Conservation (phyloP, 371 early-diverging fungal species). For the Nosema muscidifuracis region DNA sequence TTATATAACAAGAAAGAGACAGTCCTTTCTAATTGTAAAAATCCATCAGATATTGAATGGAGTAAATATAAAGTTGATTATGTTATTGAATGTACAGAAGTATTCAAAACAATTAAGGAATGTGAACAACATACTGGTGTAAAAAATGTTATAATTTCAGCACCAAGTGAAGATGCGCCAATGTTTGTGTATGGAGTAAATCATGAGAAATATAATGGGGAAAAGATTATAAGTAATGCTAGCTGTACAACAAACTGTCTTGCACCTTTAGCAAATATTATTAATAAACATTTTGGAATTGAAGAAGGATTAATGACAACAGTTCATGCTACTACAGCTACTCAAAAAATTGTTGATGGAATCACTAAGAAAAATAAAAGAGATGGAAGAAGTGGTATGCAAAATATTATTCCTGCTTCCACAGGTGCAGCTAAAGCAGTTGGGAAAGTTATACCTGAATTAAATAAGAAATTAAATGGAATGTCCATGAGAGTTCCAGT, state of each 20-base stretch:
- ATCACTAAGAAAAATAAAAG: conserved; percentile 92
- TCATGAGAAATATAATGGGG: conserved; percentile 74
- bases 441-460: conserved; percentile 87
- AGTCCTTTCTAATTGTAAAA: conserved; percentile 66
- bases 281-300: conserved; percentile 83
- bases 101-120: conserved; percentile 82
- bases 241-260: conserved; percentile 99
- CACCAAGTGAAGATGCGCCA: conserved; percentile 77
- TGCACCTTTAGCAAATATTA: conserved; percentile 92
- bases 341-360: conserved; percentile 97
- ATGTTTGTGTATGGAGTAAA: conserved; percentile 80
- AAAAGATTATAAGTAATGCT: conserved; percentile 87
- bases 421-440: conserved; percentile 99
- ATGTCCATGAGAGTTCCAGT: conserved; percentile 80
- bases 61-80: conserved; percentile 74
- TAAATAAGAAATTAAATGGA: conserved; percentile 74
- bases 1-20: conserved; percentile 73
- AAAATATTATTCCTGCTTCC: conserved; percentile 96
- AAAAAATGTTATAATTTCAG: conserved; percentile 93
- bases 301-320: conserved; percentile 84
- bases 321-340: conserved; percentile 91
- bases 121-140: conserved; percentile 78
- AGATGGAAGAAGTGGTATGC: conserved; percentile 83
- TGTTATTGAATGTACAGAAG: conserved; percentile 94
- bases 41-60: conserved; percentile 85